Evolutionary conservation across 768 basidiomycete genomes (phyloP), one percentile per base, ranked within the genome.

Genomic region (Trametes maxima): DNA sequence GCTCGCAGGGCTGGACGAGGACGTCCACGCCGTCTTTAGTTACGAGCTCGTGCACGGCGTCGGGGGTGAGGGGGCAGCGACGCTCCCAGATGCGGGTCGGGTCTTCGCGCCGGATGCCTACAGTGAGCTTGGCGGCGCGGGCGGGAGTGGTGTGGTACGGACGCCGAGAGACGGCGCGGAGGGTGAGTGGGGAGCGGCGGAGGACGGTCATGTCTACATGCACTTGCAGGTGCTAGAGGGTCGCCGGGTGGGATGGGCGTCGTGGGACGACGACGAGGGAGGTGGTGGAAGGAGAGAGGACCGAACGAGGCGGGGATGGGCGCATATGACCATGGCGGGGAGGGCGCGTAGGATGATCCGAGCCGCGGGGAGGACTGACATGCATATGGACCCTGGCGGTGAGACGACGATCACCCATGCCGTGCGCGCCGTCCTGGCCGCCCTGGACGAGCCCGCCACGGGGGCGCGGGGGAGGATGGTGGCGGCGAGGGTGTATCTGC

Each of bases 61-160:
- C 82, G 0, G 95, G 95, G 0, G 90, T 92, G 46, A 97, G 77
- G 2, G 95, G 94, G 33, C 82, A 85, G 17, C 95, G 82, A 10
- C 95, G 81, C 71, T 96, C 95, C 94, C 94, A 97, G 57, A 92
- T 84, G 53, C 95, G 78, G 33, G 74, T 65, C 0, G 90, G 87
- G 69, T 95, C 90, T 72, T 97, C 95, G 40, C 88, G 84, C 17
- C 92, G 78, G 24, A 89, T 80, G 19, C 87, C 87, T 14, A 89
- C 64, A 21, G 76, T 79, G 19, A 80, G 73, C 63, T 44, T 66
- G 42, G 42, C 48, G 11, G 40, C 24, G n/a, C 46, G 50, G 46
- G 49, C 33, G 43, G 33, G 46, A n/a, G 53, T 54, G 39, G 59
- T 50, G n/a, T 60, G 51, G 21, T 57, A 55, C 2, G 63, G 35